Conservation (phyloP, 176 grass and related monocot genomes). For the Alopecurus myosuroides region DNA sequence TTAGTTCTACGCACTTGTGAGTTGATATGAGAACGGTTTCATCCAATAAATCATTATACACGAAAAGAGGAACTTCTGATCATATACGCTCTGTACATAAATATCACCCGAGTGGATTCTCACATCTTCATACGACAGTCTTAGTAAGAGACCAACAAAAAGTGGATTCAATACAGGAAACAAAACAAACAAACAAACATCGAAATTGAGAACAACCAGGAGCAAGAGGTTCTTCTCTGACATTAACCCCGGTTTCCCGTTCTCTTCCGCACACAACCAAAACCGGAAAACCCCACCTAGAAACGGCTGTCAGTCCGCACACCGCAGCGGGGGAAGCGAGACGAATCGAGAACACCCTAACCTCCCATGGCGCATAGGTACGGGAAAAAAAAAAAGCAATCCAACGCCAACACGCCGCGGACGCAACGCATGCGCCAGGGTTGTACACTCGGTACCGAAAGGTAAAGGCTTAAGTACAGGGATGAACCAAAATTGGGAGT, state of each 20-base stretch:
- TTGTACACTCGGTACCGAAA: background rate
- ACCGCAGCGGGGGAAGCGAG: background rate
- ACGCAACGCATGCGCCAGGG: background rate
- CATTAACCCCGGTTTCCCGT: background rate
- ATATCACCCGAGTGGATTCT: background rate
- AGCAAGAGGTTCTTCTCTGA: background rate
- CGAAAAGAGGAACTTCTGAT: background rate
- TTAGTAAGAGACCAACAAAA: background rate
- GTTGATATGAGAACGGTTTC: background rate
- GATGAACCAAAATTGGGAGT: background rate
- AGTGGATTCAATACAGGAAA: background rate
- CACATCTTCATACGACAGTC: background rate
- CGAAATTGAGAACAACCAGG: background rate
- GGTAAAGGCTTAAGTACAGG: background rate
- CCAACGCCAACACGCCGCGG: background rate
- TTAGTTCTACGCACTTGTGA: background rate
- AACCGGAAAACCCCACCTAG: conserved; percentile 25
- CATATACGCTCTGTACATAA: background rate
- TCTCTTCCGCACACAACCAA: background rate
- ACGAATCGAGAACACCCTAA: background rate
- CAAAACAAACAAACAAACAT: background rate
- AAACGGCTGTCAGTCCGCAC: conserved; percentile 1
- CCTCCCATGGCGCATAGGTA: background rate
- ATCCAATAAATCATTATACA: background rate
- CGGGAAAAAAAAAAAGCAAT: background rate